Percentiles rank a stretch among this genome's conserved stretches.
Evolutionary conservation across 495 filamentous ascomycete genomes (phyloP).

Genomic region (Penicillium cinerascens): DNA sequence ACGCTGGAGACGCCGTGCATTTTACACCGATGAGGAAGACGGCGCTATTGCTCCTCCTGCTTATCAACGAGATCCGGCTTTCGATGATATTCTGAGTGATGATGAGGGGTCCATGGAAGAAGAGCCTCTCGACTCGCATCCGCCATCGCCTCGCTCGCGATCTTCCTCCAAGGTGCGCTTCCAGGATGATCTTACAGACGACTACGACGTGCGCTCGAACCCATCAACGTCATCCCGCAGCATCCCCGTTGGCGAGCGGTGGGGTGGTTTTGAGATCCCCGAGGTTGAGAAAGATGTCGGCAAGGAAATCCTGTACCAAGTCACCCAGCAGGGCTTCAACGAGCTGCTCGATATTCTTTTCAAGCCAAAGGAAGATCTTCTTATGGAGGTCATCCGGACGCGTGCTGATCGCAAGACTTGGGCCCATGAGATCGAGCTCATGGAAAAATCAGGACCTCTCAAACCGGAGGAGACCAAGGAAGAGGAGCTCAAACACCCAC

Average conservation of each 20-base stretch:
- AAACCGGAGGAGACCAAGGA: constrained; percentile 15
- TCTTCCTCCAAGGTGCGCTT: constrained; percentile 85
- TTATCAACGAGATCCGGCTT: constrained; percentile 60
- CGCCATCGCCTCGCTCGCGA: constrained; percentile 63
- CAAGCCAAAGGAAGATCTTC: constrained; percentile 71
- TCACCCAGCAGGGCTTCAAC: constrained; percentile 86
- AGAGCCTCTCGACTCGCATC: constrained; percentile 42
- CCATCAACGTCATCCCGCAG: constrained; percentile 76
- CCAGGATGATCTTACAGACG: constrained; percentile 63
- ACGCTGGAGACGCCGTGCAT: constrained; percentile 67
- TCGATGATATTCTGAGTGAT: constrained; percentile 37
- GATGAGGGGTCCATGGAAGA: constrained; percentile 35
- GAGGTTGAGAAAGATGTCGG: constrained; percentile 78
- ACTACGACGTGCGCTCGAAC: constrained; percentile 72
- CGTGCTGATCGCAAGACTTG: constrained; percentile 57
- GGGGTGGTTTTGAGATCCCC: constrained; percentile 79
- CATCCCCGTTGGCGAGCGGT: constrained; percentile 68
- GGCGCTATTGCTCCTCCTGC: constrained; percentile 61
- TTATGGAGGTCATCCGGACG: constrained; percentile 64
- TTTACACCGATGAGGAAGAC: constrained; percentile 81
- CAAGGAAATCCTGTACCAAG: constrained; percentile 85
- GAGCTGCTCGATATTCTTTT: constrained; percentile 87
- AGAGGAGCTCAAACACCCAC: not conserved
- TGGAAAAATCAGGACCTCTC: constrained; percentile 27
- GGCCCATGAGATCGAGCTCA: constrained; percentile 49